Evolutionary conservation across 1,284 basidiomycete genomes (phyloP).

Genomic region (Ceratobasidium sp.): DNA sequence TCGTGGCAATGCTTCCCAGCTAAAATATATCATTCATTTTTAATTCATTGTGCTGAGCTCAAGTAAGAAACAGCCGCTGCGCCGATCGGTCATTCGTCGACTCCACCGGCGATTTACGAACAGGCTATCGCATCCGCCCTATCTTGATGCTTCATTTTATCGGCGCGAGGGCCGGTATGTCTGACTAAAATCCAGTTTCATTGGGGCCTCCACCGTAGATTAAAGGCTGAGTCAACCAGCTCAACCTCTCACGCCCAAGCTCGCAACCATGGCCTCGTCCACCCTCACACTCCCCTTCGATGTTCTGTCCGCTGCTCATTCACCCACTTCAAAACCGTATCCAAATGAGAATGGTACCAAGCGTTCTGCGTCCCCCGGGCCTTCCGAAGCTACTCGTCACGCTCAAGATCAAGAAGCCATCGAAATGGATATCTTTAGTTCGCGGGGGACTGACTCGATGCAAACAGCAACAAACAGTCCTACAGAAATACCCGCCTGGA

Average conservation of each 20-base stretch:
- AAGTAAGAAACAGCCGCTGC: neutral
- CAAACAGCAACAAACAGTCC: neutral
- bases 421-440: conserved; percentile 2
- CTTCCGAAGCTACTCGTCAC: neutral
- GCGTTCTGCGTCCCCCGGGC: conserved; percentile 1
- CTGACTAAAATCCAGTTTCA: neutral
- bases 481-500: conserved; percentile 5
- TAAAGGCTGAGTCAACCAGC: neutral
- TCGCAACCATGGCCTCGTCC: conserved; percentile 5
- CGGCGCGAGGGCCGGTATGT: neutral
- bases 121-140: neutral
- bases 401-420: conserved; percentile 25
- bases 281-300: conserved; percentile 27
- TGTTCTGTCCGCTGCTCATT: conserved; percentile 9
- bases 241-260: neutral
- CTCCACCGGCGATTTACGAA: conserved; percentile 25
- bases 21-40: neutral
- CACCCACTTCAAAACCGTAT: neutral
- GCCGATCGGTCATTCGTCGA: neutral
- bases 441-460: neutral
- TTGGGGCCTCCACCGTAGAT: neutral
- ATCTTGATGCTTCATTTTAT: conserved; percentile 19
- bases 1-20: neutral
- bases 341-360: neutral
- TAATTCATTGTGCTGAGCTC: neutral